Evolutionary conservation across 2,329 filamentous ascomycete species (phyloP), one percentile per base, ranked within the genome.

Genomic region (Colletotrichum truncatum): DNA sequence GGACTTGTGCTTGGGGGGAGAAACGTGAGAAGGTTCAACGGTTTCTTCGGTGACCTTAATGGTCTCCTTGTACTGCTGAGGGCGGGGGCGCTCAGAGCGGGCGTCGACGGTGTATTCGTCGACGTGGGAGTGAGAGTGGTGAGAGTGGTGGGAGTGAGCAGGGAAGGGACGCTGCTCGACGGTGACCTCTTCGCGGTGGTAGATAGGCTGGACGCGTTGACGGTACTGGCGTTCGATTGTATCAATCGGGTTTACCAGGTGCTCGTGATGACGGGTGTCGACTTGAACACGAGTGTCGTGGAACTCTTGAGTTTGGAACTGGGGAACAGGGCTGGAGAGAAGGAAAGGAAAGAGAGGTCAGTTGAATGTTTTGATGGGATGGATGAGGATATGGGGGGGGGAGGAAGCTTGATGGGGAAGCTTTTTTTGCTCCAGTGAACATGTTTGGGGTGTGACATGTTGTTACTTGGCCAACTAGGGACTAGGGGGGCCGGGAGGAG

Each of bases 261-360:
- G 80, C 68, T 80, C 77, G 74, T 81, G 80, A 72, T 79, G 77
- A 70, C 83, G 84, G 69, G 73, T 74, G 78, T 92, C 85, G 75
- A 89, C 82, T 80, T 93, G 87, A 78, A 92, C 81, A 77, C 88
- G 87, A 78, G 87, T 85, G 78, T 91, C 87, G 74, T 85, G 82
- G 82, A 88, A 89, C 73, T 81, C 73, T 58, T 66, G 51, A 70
- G 74, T 74, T 72, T 74, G 74, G 79, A 75, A 60, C 69, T 70
- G 67, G 69, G 59, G 53, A 36, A 45, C 57, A 49, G 62, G 62
- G 63, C 57, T 56, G 66, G 38, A 61, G 58, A 66, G 61, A 38
- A 38, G 55, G 59, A 68, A 67, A 67, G 67, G 61, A 68, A 64
- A 68, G 51, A 65, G 70, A 51, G 64, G 70, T 68, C 56, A 60